Conservation (phyloP, 768 basidiomycete genomes). For the Lactarius evosmus region DNA sequence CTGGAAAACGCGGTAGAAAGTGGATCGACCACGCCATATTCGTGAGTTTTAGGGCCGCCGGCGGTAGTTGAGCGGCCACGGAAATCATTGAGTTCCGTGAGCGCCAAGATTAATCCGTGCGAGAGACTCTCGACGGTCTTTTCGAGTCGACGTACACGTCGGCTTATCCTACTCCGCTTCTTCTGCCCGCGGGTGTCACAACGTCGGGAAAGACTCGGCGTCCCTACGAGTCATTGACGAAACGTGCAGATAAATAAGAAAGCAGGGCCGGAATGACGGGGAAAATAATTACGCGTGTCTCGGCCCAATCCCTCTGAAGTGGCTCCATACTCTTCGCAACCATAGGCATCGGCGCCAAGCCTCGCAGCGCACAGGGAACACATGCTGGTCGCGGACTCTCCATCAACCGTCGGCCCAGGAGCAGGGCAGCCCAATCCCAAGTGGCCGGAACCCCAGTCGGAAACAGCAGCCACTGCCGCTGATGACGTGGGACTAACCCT, state of each 20-base stretch:
- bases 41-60: neutral
- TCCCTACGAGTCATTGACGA: neutral
- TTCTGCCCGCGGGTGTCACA: neutral
- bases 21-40: neutral
- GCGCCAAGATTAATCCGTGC: constrained; percentile 8
- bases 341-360: neutral
- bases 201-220: neutral
- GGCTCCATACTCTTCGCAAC: neutral
- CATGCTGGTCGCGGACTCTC: neutral
- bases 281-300: neutral
- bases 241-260: neutral
- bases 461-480: too few species aligned
- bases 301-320: neutral
- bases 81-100: neutral
- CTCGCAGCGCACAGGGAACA: constrained; percentile 9
- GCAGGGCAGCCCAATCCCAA: neutral
- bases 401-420: neutral
- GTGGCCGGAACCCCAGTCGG: too few species aligned
- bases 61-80: neutral
- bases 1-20: neutral
- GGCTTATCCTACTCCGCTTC: neutral
- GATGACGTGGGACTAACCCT: too few species aligned
- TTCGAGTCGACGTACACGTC: constrained; percentile 8
- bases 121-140: constrained; percentile 15
- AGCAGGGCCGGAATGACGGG: neutral